Evolutionary conservation across 164 flowering plant genomes (phyloP).

Genomic region (Annona squamosa): DNA sequence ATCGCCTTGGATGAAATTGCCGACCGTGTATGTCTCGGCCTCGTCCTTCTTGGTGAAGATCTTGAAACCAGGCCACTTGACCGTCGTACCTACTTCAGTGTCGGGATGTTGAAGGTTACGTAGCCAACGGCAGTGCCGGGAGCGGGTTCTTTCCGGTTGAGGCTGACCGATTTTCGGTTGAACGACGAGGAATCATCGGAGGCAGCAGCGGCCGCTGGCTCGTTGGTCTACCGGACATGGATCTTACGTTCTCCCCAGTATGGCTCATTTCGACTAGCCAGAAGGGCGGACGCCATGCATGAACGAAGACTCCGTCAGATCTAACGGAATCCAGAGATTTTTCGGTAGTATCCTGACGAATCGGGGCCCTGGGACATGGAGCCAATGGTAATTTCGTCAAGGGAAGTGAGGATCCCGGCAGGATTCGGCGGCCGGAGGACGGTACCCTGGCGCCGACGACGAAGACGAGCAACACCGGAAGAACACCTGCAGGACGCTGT

Average conservation of each 20-base stretch:
- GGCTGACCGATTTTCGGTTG: slow-evolving; percentile 16
- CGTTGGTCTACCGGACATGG: slow-evolving; percentile 10
- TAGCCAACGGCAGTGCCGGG: slow-evolving; percentile 2
- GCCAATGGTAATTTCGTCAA: neutral
- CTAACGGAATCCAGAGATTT: slow-evolving; percentile 5
- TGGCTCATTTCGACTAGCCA: slow-evolving; percentile 31
- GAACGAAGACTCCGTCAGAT: neutral
- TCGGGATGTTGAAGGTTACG: slow-evolving; percentile 31
- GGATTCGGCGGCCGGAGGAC: neutral
- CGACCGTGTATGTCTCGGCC: too few relatives aligned
- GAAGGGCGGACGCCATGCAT: slow-evolving; percentile 37
- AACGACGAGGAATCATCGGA: slow-evolving; percentile 20
- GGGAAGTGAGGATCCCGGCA: neutral
- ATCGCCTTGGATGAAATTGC: too few relatives aligned
- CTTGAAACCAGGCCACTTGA: slow-evolving; percentile 39
- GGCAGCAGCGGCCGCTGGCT: slow-evolving; percentile 6
- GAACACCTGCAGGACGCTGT: slow-evolving; percentile 98
- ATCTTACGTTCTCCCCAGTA: slow-evolving; percentile 26
- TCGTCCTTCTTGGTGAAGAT: too few relatives aligned
- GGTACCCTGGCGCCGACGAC: neutral
- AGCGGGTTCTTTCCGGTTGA: slow-evolving; percentile 6
- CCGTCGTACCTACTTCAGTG: slow-evolving; percentile 46
- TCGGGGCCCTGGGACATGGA: neutral
- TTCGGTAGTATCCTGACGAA: slow-evolving; percentile 5
- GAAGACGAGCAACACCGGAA: too few relatives aligned